Evolutionary conservation across 2,329 filamentous ascomycete genomes (phyloP), one percentile per base, ranked within the genome.

Genomic region (Phyllosticta paracitricarpa): DNA sequence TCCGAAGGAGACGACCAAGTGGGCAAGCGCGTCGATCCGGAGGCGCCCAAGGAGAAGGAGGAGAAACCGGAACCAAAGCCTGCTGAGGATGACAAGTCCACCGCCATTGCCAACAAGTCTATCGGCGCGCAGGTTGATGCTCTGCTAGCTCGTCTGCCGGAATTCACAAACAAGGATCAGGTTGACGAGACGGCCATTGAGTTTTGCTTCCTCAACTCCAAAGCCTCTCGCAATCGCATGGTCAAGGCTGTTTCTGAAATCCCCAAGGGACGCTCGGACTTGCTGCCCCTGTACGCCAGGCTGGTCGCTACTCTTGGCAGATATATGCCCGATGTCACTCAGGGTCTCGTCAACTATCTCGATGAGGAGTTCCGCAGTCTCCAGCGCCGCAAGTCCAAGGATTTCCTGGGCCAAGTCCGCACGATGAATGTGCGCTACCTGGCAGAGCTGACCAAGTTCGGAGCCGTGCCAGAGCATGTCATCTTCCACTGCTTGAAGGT

Each of bases 401-500:
- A 99, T 68, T 97, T 99, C 64, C 80, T 97, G 0, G 93, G 93
- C 0, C 93, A 96, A 74, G 91, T 97, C 56, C 88, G 94, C 53
- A 87, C 95, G 67, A 87, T 89, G 75, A 97, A 97, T 71, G 92
- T 97, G 65, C 89, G 95, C n/a, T 99, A 99, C 72, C 84, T 99
- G 57, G 92, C 94, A 7, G 94, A 99, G 75, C 78, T 99, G 70
- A 99, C 94, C 63, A 99, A 99, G 71, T 99, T 99, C 70, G 93
- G 94, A 33, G 91, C 97, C 33, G 94, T 99, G 8, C 94, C 95
- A 0, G 94, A 99, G 73, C 94, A 99, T 74, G 93, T 99, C 65
- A 95, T 99, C 59, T 99, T 99, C 71, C 94, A 99, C 71, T 99
- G 94, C 71, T 84, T 99, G 68, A 99, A 97, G 74, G 93, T 99